Percentiles rank a stretch among this genome's conserved stretches.
These are phyloP conservation scores for Globisporangium cystogenes DNA, from an alignment of 352 stramenopile genomes.

Conservation along the genomic window DNA sequence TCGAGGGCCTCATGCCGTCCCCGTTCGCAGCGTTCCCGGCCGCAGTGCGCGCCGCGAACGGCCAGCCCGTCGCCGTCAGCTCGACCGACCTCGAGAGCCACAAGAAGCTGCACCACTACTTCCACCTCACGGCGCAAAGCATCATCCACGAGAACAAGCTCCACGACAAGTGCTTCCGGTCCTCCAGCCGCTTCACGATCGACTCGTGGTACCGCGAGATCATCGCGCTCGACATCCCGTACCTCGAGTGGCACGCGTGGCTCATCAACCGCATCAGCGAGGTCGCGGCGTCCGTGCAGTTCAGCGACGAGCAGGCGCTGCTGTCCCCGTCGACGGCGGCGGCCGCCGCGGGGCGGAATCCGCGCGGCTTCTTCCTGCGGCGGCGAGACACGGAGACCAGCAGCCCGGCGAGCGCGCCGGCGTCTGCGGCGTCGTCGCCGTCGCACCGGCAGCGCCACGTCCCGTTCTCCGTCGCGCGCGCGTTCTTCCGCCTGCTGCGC, in stretches of 20 bases:
- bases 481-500: constrained; percentile 62
- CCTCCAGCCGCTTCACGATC: constrained; percentile 78
- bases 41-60: constrained; percentile 24
- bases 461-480: constrained; percentile 54
- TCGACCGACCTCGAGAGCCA: constrained; percentile 65
- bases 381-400: constrained; percentile 6
- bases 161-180: constrained; percentile 71
- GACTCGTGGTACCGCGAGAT: constrained; percentile 83
- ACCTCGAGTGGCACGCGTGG: constrained; percentile 78
- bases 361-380: constrained; percentile 8
- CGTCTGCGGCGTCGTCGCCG: background rate
- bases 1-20: constrained; percentile 10
- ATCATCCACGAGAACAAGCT: constrained; percentile 86
- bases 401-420: background rate
- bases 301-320: constrained; percentile 13
- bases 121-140: constrained; percentile 79
- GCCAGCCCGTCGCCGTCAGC: constrained; percentile 27
- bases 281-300: constrained; percentile 44
- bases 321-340: constrained; percentile 9
- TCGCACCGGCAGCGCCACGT: constrained; percentile 18
- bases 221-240: constrained; percentile 58
- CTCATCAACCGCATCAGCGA: constrained; percentile 77
- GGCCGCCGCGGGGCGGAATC: background rate
- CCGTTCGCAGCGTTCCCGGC: constrained; percentile 34
- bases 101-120: constrained; percentile 85